Percentiles rank a stretch among this genome's conserved stretches.
phyloP scores from a whole-genome alignment of 768 basidiomycete genomes.

The Tephrocybe sp. region DNA sequence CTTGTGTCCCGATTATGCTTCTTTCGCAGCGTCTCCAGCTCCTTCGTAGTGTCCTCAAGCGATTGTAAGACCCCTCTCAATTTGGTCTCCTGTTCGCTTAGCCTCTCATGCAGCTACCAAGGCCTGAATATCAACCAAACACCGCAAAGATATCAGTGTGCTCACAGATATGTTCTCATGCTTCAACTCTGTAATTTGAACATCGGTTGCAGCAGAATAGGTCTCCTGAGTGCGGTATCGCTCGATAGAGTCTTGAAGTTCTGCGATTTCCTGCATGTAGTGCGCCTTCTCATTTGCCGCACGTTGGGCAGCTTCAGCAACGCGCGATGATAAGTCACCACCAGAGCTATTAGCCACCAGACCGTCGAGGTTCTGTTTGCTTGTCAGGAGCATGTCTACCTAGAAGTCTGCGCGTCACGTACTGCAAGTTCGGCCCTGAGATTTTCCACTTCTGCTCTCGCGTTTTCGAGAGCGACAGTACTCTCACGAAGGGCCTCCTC shows the following conservation, averaged over 20 bases:
- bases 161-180: conserved; percentile 23
- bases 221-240: conserved; percentile 31
- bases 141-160: background rate
- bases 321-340: conserved; percentile 44
- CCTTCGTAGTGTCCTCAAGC: conserved; percentile 37
- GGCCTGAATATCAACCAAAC: conserved; percentile 1
- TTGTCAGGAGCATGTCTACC: conserved; percentile 3
- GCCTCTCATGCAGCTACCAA: conserved; percentile 25
- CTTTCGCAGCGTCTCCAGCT: conserved; percentile 60
- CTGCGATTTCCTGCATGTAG: conserved; percentile 54
- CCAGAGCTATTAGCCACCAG: conserved; percentile 43
- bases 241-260: conserved; percentile 49
- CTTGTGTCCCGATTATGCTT: conserved; percentile 59
- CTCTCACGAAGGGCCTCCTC: conserved; percentile 91
- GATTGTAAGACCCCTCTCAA: conserved; percentile 28
- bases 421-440: conserved; percentile 74
- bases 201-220: conserved; percentile 12
- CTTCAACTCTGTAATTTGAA: conserved; percentile 10
- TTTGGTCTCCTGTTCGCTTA: conserved; percentile 26
- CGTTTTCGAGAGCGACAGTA: conserved; percentile 83
- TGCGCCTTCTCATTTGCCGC: conserved; percentile 51
- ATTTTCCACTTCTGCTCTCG: conserved; percentile 86
- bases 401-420: conserved; percentile 38
- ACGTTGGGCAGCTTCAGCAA: conserved; percentile 46
- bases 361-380: conserved; percentile 62